Evolutionary conservation across 2,329 filamentous ascomycete genomes (phyloP), one percentile per base, ranked within the genome.

Genomic region (Pseudofabraea citricarpa): DNA sequence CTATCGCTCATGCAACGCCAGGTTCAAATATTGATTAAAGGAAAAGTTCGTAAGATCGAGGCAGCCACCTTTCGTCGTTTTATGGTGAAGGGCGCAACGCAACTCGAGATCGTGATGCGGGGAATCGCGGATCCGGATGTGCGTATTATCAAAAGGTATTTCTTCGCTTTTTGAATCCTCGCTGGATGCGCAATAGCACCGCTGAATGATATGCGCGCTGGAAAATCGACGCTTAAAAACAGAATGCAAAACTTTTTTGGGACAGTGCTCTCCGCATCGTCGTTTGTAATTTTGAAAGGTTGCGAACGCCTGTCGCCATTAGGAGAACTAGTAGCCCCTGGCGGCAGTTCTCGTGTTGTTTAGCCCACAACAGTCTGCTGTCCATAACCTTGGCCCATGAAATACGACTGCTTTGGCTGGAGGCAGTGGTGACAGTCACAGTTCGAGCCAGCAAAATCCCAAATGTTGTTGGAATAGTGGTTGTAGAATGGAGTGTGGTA

Each of bases 361-460:
- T 60, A 69, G 45, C 60, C 60, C 40, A 67, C 70, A 48, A 72
- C 67, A 37, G 72, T 62, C 55, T 73, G 72, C 49, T 72, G 62
- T 48, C 70, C 71, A 36, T 65, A 65, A 37, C 59, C 63, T 40
- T 64, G 57, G 41, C 59, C 60, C 62, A 75, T 69, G 53, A 64
- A 60, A 48, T 74, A 74, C 49, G 70, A 64, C 45, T 75, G 72
- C 43, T 71, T 65, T 40, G 69, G 66, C 46, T 73, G 70, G 37
- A 65, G 63, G 58, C 72, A 75, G 44, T 69, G 68, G 40, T 61
- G 52, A 51, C 72, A 75, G 36, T 62, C 61, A 52, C 72, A 77
- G 24, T 68, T 69, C 3, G 64, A 63, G 21, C 66, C 65, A 50
- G 71, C 67, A 12, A 64, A 64, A 21, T 56, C 68, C 71, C 71